Evolutionary conservation across 108 stramenopile genomes (phyloP), one percentile per base, ranked within the genome.

Genomic region (Cylindrotheca closterium): DNA sequence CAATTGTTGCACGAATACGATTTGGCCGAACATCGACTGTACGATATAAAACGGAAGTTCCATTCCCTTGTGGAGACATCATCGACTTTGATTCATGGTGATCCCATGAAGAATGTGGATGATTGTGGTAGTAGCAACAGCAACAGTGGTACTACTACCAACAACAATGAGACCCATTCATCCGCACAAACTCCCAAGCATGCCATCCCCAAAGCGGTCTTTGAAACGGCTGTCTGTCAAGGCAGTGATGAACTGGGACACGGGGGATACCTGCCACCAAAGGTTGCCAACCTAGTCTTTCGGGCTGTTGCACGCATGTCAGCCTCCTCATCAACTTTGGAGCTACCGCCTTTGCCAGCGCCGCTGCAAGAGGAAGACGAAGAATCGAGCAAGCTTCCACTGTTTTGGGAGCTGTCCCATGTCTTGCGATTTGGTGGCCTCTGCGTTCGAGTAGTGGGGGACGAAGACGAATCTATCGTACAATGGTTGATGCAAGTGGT

Each of bases 21-120:
- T 21, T 48, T 80, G 68, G 67, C 70, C 15, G 67, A 81, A 63
- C 51, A 46, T 37, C 68, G 77, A 33, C 48, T 84, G 30, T 93
- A 85, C 54, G 92, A 93, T 64, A 79, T 93, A 28, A 81, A 88
- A 47, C 83, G 92, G 19, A 75, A 86, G 34, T 93, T 90, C 63
- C 92, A 88, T 70, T 86, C 87, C 17, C 55, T 92, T 42, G 78
- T 80, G 19, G 72, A 73, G 51, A 62, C 72, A 2, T 37, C 63
- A 0, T 67, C 63, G 24, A 55, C 48, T 8, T 45, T 79, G 30
- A 76, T 79, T 60, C 70, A 73, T 17, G 81, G 71, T 28, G 83
- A 79, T 58, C 68, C 67, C 31, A 77, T 74, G 71, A 65, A 59
- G 7, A 24, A 30, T 54, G 23, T 4, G 0, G 47, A 8, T 4